These are phyloP conservation scores for Trebouxiophyceae sp. DNA, from an alignment of 163 green algal species.

Conservation along the genomic window DNA sequence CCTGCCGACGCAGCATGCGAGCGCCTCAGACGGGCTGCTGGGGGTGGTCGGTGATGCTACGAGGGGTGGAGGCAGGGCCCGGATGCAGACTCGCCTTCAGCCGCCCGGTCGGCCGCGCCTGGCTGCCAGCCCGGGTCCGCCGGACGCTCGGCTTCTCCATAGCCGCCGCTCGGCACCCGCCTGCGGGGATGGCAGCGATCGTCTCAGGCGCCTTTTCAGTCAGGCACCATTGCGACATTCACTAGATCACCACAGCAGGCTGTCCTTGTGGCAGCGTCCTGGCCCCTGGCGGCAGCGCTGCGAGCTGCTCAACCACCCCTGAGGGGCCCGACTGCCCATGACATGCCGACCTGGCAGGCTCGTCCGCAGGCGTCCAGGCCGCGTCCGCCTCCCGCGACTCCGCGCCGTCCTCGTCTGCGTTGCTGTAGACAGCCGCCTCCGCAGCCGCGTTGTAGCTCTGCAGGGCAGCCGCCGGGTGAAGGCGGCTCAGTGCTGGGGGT, in stretches of 20 bases:
- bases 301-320: no score
- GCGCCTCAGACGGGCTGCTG: neutral
- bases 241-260: neutral
- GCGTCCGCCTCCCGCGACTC: neutral
- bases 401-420: neutral
- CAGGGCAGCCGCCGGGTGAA: neutral
- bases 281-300: no score
- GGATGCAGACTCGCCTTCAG: neutral
- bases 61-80: neutral
- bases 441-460: constrained; percentile 17
- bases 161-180: no score
- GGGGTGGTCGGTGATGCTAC: neutral
- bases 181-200: no score
- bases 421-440: neutral
- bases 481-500: neutral
- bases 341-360: no score
- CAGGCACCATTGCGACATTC: no score
- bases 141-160: no score
- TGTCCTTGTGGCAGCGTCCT: neutral
- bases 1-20: neutral
- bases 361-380: neutral
- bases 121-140: no score
- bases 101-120: neutral
- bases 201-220: no score
- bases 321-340: no score